These are phyloP conservation scores for Solanum appendiculatum DNA, from an alignment of 257 asterid genomes.

Conservation along the genomic window DNA sequence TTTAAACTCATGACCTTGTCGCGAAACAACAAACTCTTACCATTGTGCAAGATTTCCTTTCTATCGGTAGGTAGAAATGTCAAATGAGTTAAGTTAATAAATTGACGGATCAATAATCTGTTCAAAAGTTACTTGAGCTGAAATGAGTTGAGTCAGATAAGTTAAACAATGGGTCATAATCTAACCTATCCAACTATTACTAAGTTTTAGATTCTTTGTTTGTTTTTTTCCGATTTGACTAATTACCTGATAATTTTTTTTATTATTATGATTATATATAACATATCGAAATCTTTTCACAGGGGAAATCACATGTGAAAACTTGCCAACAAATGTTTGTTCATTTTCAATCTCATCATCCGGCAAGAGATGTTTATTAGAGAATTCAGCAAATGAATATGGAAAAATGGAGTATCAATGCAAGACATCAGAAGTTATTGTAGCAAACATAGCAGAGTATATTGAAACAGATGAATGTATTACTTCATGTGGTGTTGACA, in stretches of 20 bases:
- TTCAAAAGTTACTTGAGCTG: background rate
- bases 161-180: background rate
- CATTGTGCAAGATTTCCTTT: no score
- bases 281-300: background rate
- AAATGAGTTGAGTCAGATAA: rapidly evolving
- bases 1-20: background rate
- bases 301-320: slow-evolving; percentile 11
- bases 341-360: slow-evolving; percentile 14
- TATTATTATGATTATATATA: background rate
- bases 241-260: background rate
- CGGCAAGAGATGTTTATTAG: slow-evolving; percentile 6
- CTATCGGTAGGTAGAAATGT: background rate
- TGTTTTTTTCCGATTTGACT: no score
- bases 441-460: slow-evolving; percentile 11
- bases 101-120: background rate
- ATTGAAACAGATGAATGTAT: slow-evolving; percentile 17
- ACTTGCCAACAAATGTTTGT: slow-evolving; percentile 12
- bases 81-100: background rate
- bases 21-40: background rate
- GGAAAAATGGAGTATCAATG: slow-evolving; percentile 4
- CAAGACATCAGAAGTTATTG: slow-evolving; percentile 9
- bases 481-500: slow-evolving; percentile 19
- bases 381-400: background rate
- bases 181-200: background rate
- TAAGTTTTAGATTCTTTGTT: background rate